Evolutionary conservation across 1,284 basidiomycete species (phyloP), one percentile per base, ranked within the genome.

Genomic region (Gastroboletus turbinatus): DNA sequence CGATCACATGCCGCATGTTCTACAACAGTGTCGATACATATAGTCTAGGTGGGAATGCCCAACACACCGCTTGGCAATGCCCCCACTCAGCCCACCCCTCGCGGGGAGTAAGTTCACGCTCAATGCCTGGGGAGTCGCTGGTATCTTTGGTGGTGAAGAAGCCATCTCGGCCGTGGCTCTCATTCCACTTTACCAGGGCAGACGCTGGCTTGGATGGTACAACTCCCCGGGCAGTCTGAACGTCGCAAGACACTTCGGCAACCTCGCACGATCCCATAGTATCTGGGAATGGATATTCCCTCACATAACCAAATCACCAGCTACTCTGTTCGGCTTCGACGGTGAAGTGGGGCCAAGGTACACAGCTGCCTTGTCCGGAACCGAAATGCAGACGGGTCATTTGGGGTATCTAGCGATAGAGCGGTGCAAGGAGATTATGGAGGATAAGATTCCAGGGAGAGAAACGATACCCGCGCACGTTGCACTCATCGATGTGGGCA

Each of bases 201-300:
- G 66, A 43, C 68, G 60, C n/a, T 72, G 71, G 67, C 50, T 73
- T 5, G 72, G 72, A 11, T 72, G 71, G 70, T 73, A 72, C 45
- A 73, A 73, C 38, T 58, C 72, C 10, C 68, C 72, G 0, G 70
- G 71, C 6, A 68, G 67, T 40, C 58, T 71, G 27, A 46, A 56
- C 2, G 61, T 73, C 10, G 70, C 70, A 23, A 66, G 63, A 48
- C 59, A 57, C 36, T 71, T 68, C 29, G 68, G 63, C 16, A 57
- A 56, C 16, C 57, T 70, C 14, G 67, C 68, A 0, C 58, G 56
- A 21, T 64, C 67, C n/a, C 56, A 57, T 13, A 11, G 10, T 11
- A 40, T 70, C 39, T 73, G 67, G 67, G 47, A 58, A 43, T 59
- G 60, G 0, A 23, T 70, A 17, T 72, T 69, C 55, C 68, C 67